These are phyloP conservation scores for Citrus medica DNA, from an alignment of 345 rosid genomes.

Conservation along the genomic window DNA sequence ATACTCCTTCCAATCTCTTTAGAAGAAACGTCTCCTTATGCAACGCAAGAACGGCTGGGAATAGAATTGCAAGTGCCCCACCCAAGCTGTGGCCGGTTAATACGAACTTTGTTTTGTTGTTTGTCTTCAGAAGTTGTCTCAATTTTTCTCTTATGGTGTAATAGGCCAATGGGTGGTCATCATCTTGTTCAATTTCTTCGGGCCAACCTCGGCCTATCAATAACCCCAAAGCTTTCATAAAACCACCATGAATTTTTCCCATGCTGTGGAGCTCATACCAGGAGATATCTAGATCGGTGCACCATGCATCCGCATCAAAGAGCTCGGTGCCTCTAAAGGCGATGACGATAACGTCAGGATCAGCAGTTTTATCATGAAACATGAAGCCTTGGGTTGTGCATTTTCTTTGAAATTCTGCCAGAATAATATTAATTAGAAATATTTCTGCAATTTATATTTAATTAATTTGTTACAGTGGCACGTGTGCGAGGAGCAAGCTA, in stretches of 20 bases:
- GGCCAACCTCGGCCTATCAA: slow-evolving; percentile 47
- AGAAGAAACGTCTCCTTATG: slow-evolving; percentile 43
- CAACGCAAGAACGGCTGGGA: slow-evolving; percentile 45
- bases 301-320: slow-evolving; percentile 47
- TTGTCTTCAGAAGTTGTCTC: slow-evolving; percentile 16
- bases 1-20: slow-evolving; percentile 56
- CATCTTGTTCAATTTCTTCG: slow-evolving; percentile 7
- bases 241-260: slow-evolving; percentile 57
- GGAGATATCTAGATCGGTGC: slow-evolving; percentile 41
- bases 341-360: slow-evolving; percentile 26
- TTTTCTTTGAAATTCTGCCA: slow-evolving; percentile 30
- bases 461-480: not conserved
- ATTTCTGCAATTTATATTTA: not conserved
- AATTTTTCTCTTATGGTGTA: slow-evolving; percentile 46
- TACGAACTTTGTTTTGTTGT: slow-evolving; percentile 41
- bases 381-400: slow-evolving; percentile 30
- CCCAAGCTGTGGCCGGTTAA: slow-evolving; percentile 74
- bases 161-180: slow-evolving; percentile 40
- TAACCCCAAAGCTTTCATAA: slow-evolving; percentile 63
- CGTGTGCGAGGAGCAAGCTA: not conserved
- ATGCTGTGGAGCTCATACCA: slow-evolving; percentile 33
- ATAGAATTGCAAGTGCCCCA: slow-evolving; percentile 54
- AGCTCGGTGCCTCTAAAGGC: slow-evolving; percentile 51
- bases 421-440: not conserved
- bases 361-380: slow-evolving; percentile 21